phyloP scores from a whole-genome alignment of 768 basidiomycete genomes.

The Mycena epipterygia region DNA sequence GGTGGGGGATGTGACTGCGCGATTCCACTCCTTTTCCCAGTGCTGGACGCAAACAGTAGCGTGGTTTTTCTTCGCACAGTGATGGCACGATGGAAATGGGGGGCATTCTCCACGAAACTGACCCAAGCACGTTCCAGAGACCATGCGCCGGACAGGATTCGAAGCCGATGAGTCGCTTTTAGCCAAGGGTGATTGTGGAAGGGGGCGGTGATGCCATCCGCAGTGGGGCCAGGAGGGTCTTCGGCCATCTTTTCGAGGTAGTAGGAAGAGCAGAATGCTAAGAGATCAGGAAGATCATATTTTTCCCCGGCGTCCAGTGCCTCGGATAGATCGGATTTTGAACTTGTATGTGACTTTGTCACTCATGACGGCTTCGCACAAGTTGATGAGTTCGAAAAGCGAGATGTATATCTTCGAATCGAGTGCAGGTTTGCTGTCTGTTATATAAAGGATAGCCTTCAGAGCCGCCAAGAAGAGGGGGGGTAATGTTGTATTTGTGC shows the following conservation, averaged over 20 bases:
- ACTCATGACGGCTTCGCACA: background rate
- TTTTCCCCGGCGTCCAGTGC: background rate
- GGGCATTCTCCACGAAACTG: background rate
- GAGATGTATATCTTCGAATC: background rate
- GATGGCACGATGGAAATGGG: background rate
- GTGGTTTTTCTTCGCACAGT: background rate
- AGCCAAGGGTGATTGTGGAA: background rate
- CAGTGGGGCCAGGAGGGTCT: background rate
- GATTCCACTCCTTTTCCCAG: background rate
- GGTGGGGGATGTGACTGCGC: background rate
- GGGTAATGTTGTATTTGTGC: conserved; percentile 8
- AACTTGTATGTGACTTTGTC: background rate
- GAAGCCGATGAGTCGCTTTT: background rate
- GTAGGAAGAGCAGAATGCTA: background rate
- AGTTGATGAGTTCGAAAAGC: background rate
- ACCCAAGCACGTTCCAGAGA: background rate
- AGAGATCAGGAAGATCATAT: background rate
- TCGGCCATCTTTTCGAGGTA: background rate
- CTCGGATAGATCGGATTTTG: background rate
- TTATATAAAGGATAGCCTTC: background rate
- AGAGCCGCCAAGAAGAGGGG: background rate
- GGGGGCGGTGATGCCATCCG: background rate
- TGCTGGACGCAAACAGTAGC: background rate
- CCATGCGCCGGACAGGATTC: background rate
- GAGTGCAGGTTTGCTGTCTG: too few relatives aligned